Conservation (phyloP, 805 yeast species). For the Saturnispora gosingensis region DNA sequence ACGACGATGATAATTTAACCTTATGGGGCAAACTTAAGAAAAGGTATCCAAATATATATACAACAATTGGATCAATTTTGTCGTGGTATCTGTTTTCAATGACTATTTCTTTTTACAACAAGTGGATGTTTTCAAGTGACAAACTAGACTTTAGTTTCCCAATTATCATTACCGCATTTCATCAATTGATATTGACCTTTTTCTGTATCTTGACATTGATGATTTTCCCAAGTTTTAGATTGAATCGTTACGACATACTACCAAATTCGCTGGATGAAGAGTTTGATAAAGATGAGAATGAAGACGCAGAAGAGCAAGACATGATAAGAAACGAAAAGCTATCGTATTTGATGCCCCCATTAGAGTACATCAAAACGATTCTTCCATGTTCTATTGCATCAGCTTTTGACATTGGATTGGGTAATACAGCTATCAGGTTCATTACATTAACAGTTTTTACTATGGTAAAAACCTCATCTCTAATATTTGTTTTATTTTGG, state of each 20-base stretch:
- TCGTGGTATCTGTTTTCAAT: constrained; percentile 64
- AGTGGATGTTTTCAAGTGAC: constrained; percentile 87
- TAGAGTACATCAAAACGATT: constrained; percentile 43
- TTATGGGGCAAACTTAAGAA: constrained; percentile 10
- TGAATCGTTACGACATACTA: constrained; percentile 17
- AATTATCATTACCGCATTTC: constrained; percentile 72
- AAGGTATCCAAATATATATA: constrained; percentile 22
- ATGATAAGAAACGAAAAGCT: neutral
- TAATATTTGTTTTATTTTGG: constrained; percentile 83
- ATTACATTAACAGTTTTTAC: constrained; percentile 82
- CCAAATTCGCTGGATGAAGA: neutral
- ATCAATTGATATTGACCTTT: constrained; percentile 61
- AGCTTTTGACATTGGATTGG: constrained; percentile 90
- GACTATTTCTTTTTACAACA: constrained; percentile 72
- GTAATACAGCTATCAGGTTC: constrained; percentile 72
- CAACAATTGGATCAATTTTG: constrained; percentile 22
- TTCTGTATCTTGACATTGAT: constrained; percentile 41
- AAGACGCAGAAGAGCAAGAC: constrained; percentile 4
- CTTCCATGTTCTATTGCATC: constrained; percentile 82
- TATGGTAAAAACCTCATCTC: constrained; percentile 82
- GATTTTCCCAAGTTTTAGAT: constrained; percentile 40
- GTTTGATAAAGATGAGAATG: neutral
- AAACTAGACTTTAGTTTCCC: constrained; percentile 79
- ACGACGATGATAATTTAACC: neutral
- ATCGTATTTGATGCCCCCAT: constrained; percentile 24